These are phyloP conservation scores for Metschnikowia rubicola DNA, from an alignment of 805 yeast species.

Conservation along the genomic window DNA sequence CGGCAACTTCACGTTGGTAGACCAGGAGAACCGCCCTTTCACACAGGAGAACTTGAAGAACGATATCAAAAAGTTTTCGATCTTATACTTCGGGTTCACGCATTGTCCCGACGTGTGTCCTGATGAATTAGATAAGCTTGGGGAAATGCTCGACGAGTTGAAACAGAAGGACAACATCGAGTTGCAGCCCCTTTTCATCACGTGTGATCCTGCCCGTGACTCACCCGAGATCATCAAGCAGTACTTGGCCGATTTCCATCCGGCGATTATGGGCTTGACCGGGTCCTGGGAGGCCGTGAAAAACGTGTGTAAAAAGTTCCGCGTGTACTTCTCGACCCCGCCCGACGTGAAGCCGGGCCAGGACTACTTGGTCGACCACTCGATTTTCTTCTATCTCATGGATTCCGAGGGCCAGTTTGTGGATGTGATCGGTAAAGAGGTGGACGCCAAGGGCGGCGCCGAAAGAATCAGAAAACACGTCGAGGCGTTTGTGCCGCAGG, in stretches of 20 bases:
- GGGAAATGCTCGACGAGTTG: constrained; percentile 62
- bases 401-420: constrained; percentile 97
- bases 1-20: constrained; percentile 76
- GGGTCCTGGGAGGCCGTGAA: constrained; percentile 87
- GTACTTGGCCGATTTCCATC: constrained; percentile 86
- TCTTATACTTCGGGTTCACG: constrained; percentile 94
- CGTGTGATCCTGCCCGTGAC: constrained; percentile 97
- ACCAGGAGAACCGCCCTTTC: constrained; percentile 66
- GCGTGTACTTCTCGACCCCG: constrained; percentile 98
- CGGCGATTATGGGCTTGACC: constrained; percentile 83
- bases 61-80: constrained; percentile 56
- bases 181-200: constrained; percentile 84
- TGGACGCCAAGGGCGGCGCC: constrained; percentile 73
- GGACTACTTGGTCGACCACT: constrained; percentile 94
- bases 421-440: constrained; percentile 91
- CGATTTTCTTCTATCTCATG: constrained; percentile 95
- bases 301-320: constrained; percentile 77
- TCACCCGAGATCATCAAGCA: constrained; percentile 78
- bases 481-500: constrained; percentile 69
- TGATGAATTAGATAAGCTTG: constrained; percentile 91
- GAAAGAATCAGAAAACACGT: constrained; percentile 73
- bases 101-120: constrained; percentile 99
- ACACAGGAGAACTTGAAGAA: constrained; percentile 76
- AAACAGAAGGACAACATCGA: constrained; percentile 51
- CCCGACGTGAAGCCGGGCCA: constrained; percentile 91